A percentile compares a stretch with the other conserved stretches of the same genome.
Evolutionary conservation across 2,329 filamentous ascomycete genomes (phyloP).

Genomic region (Coniochaeta pulveracea): DNA sequence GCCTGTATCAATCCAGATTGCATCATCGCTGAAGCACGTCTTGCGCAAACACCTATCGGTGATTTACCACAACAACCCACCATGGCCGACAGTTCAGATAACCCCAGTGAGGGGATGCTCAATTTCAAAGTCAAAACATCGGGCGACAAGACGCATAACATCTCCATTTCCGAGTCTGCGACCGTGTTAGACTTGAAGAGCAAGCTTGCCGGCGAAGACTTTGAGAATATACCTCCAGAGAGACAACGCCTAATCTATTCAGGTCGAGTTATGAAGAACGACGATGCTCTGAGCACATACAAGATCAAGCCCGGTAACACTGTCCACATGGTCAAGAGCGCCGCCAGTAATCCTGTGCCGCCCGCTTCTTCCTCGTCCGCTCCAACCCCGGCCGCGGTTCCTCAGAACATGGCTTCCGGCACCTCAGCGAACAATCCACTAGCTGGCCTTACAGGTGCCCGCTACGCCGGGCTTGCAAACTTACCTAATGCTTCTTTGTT

Average conservation of each 20-base stretch:
- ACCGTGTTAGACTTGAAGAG: slow-evolving; percentile 80
- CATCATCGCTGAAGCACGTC: too few relatives aligned
- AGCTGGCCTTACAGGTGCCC: slow-evolving; percentile 79
- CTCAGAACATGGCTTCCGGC: slow-evolving; percentile 69
- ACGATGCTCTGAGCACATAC: slow-evolving; percentile 71
- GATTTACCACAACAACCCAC: slow-evolving; percentile 9
- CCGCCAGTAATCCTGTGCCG: slow-evolving; percentile 62
- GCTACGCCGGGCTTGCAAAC: slow-evolving; percentile 86
- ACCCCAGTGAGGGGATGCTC: slow-evolving; percentile 60
- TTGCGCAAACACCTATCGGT: too few relatives aligned
- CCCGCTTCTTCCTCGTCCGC: slow-evolving; percentile 28
- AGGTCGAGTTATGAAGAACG: slow-evolving; percentile 90
- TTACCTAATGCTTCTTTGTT: slow-evolving; percentile 83
- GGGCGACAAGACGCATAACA: slow-evolving; percentile 71
- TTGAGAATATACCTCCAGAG: slow-evolving; percentile 77
- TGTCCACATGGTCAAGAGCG: slow-evolving; percentile 92
- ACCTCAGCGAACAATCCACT: slow-evolving; percentile 74
- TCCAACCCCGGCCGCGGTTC: slow-evolving; percentile 48
- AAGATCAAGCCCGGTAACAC: slow-evolving; percentile 97
- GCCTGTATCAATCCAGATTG: too few relatives aligned
- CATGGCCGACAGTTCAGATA: slow-evolving; percentile 56
- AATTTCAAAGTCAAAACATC: slow-evolving; percentile 98
- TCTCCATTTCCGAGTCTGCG: slow-evolving; percentile 68
- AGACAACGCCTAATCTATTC: slow-evolving; percentile 96
- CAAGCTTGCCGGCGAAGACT: slow-evolving; percentile 71